Base-by-base conservation (phyloP, 192 early-diverging fungal genomes). In the Coemansia interrupta region DNA sequence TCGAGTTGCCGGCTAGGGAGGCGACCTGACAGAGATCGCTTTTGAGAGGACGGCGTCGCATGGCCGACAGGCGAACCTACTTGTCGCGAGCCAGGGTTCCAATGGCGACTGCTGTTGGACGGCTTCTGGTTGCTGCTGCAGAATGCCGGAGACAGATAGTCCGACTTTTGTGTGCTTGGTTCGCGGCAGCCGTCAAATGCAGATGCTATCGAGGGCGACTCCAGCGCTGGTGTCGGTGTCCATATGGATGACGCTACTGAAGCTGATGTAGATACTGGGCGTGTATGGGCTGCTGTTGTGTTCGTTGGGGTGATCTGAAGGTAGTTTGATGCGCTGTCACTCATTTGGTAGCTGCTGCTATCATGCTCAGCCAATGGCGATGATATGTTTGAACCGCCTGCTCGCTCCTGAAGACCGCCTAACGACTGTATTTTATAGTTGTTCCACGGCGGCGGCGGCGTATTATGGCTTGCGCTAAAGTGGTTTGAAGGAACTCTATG, bases 261-360 rank as follows among this genome's bases (percentile, higher is more conserved):
- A 4, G 48, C 48, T 50, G 24, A 17, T 6, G 29, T 4, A 3
- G 19, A 54, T 39, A 30, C 23, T 3, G 23, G 48, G 0, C 13
- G 13, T 15, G 22, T 12, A 11, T 26, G 23, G 23, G 48, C 24
- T 50, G 48, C 18, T 28, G 28, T 4, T 5, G 48, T 23, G 26
- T 39, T 55, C 4, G 39, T 55, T 14, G 23, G 54, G 15, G 32
- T 39, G 2, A 53, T 53, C 51, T 53, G 51, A 53, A 53, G 51
- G 18, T 18, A 38, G 9, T 53, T 53, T 3, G 32, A 53, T 4
- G 32, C 51, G 20, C 28, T 20, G 7, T 53, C 30, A 19, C 32
- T 39, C n/a, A 30, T 38, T 2, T 18, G 19, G 32, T 39, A 12
- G 32, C 18, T 18, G 32, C 18, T 18, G 19, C 12, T 17, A 4